Percentiles rank a stretch among this genome's conserved stretches.
These are phyloP conservation scores for Calamus simplicifolius DNA, from an alignment of 176 grass and related monocot species.

Conservation along the genomic window DNA sequence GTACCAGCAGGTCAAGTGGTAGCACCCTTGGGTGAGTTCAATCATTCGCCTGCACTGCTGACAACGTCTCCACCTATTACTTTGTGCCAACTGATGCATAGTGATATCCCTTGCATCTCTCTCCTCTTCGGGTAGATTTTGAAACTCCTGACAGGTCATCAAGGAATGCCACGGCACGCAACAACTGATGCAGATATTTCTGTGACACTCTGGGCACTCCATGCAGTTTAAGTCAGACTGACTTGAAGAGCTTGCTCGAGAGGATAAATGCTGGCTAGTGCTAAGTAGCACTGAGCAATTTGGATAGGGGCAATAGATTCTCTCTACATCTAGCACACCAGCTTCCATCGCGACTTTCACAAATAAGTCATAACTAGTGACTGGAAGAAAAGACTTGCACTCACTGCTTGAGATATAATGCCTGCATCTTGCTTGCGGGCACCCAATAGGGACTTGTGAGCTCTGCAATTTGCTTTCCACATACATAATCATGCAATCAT, in stretches of 20 bases:
- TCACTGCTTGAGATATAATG: constrained; percentile 50
- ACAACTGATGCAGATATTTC: constrained; percentile 85
- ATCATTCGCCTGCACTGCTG: constrained; percentile 64
- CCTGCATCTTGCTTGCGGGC: constrained; percentile 62
- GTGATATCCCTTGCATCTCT: constrained; percentile 48
- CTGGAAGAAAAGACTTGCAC: constrained; percentile 56
- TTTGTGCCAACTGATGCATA: constrained; percentile 47
- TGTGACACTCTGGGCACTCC: constrained; percentile 72
- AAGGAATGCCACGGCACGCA: constrained; percentile 77
- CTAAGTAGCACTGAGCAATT: constrained; percentile 65
- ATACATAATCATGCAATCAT: constrained; percentile 42
- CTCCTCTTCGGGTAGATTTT: constrained; percentile 45
- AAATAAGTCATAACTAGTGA: constrained; percentile 46
- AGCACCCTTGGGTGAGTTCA: constrained; percentile 61
- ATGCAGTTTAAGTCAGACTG: constrained; percentile 51
- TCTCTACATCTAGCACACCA: constrained; percentile 33
- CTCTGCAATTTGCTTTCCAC: constrained; percentile 37
- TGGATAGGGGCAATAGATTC: constrained; percentile 75
- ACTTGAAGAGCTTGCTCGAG: constrained; percentile 62
- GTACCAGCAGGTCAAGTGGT: constrained; percentile 88
- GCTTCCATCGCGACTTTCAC: constrained; percentile 30
- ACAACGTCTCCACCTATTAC: constrained; percentile 65
- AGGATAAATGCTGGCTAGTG: constrained; percentile 46
- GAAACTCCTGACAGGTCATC: constrained; percentile 85
- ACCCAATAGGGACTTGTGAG: constrained; percentile 43